Base-by-base conservation (phyloP, 1,284 basidiomycete species). In the Amylostereum areolatum region DNA sequence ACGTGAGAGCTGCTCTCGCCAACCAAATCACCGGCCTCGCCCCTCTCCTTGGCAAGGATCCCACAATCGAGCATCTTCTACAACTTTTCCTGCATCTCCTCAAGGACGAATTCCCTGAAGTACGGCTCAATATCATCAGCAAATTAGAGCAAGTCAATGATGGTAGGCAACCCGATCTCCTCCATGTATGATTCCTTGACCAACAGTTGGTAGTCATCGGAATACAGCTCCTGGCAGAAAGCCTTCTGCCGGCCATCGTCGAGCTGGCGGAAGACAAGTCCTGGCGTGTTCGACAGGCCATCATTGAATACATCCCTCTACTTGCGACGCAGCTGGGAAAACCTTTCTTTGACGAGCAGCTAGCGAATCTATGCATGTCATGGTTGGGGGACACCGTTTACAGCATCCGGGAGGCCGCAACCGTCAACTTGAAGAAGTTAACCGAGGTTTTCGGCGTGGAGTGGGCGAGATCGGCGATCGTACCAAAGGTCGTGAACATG, bases 231-330 rank as follows among this genome's bases (percentile, higher is more conserved):
- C 75, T 99, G 43, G 95, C 94, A 4, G 94, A 97, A 63, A 97
- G 93, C 53, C 83, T 99, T 35, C 80, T 99, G 25, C 97, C 97
- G 6, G 97, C 97, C 32, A 99, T 99, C 59, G 92, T 99, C 59
- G 92, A 98, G 66, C 76, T 99, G 42, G 96, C 97, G 27, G 97
- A 99, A 69, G 97, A 99, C 77, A 99, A 99, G 71, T 97, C 97
- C 59, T 99, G 97, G 97, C 89, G 97, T 45, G 97, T 99, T 39
- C 88, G 97, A 59, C 97, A 99, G 71, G 97, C 97, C 11, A 99
- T 99, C 71, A 99, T 99, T 69, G 97, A 99, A 70, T 98, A 99
- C 72, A 98, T 85, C 70, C 97, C 77, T 25, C 81, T 99, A 25
- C 85, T 99, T 37, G 95, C 97, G 43, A 96, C 90, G 25, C 97